Evolutionary conservation across 345 rosid genomes (phyloP), one percentile per base, ranked within the genome.

Genomic region (Lepidium africanum): DNA sequence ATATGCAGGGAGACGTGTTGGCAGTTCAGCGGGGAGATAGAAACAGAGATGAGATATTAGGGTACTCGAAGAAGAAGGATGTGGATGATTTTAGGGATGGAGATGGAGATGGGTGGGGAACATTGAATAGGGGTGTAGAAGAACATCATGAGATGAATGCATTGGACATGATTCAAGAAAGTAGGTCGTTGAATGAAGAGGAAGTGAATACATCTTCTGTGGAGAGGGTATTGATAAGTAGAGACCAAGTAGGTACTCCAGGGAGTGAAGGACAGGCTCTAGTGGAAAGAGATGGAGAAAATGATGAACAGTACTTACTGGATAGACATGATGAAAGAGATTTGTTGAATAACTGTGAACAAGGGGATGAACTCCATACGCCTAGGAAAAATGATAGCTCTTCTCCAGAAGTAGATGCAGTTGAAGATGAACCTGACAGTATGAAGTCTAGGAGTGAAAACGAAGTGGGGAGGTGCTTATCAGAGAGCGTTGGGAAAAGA

Each of bases 1-100:
- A 69, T 63, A 75, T 48, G 70, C 60, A 56, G 74, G 78, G 73
- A 69, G 66, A 75, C 7, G 70, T 69, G n/a, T 69, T 75, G 59
- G 74, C 74, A 0, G 43, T 75, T 75, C 74, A 33, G 41, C 59
- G 70, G 23, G 70, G 70, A 62, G 74, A 68, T 62, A 3, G 46
- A 10, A 62, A 38, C 6, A 32, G 54, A 39, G 78, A 75, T 42
- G 74, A 62, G 1, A 6, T 61, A 1, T 25, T 62, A 55, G 25
- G 70, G 15, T 75, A 63, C 46, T 21, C 60, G 13, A 74, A 61
- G 69, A 62, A 68, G 46, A 32, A 13, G 54, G 70, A 62, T 68
- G 69, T 52, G 36, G 59, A 46, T 25, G 70, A 30, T 47, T 53
- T 36, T 46, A 60, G 60, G 51, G 75, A 58, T n/a, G 63, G 50